Base-by-base conservation (phyloP, 1,284 basidiomycete genomes). In the Moesziomyces parantarcticus region DNA sequence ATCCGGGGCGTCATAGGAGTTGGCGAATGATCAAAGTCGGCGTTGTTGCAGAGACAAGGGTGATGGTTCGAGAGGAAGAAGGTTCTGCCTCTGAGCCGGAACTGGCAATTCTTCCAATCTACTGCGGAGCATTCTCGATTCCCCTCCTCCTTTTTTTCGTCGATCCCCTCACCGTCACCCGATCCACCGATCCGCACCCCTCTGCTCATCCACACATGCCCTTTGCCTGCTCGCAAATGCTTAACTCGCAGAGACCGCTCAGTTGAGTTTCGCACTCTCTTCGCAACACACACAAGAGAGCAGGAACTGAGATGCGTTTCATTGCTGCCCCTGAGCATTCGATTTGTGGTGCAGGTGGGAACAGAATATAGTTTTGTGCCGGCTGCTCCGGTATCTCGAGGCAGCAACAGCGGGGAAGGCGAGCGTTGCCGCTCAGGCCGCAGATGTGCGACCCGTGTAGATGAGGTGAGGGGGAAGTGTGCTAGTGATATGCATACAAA, bases 401-500 rank as follows among this genome's bases (percentile, higher is more conserved):
- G 36, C 49, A 32, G 34, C 48, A 16, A 26, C 16, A 52, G 34
- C 36, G 43, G 45, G 44, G 26, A 45, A 25, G 58, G 54, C 46
- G 32, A 46, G 29, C 18, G 8, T 43, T 5, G 36, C 34, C 50
- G 47, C 58, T 18, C 18, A 34, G 14, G 39, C 23, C 46, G 40
- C 40, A 22, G 16, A 22, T 23, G n/a, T 36, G 58, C 50, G 58
- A 49, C 36, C 58, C 46, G 44, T 61, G 36, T 40, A 22, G 41
- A 41, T 44, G 34, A 29, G 48, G 47, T 41, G 42, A 23, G 22
- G 39, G 55, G 58, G 52, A 55, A 59, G 52, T 63, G 59, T 69
- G 59, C 46, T 58, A 54, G 47, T 50, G 23, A 39, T 62, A 69
- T 63, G 66, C 66, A 69, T 62, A 69, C 60, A 69, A 63, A 69